Evolutionary conservation across 257 asterid species (phyloP), one percentile per base, ranked within the genome.

Genomic region (Primulina eburnea): DNA sequence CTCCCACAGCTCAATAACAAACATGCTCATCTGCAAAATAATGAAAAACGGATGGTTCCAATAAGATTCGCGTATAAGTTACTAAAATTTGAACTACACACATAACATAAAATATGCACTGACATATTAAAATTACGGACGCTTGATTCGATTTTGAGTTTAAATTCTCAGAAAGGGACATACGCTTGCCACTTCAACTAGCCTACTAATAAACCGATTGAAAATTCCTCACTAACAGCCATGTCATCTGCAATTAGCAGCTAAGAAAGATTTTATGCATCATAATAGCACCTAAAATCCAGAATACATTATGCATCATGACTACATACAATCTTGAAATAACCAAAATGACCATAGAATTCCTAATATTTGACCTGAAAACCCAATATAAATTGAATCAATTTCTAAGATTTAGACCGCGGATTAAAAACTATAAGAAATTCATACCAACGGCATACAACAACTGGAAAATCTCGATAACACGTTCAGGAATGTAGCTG

Each of bases 11-110:
- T 71, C 79, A 74, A 58, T 60, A 17, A 59, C 16, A 52, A 67
- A 79, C 77, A 81, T 71, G 66, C 77, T 81, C 92, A 84, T 84
- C 92, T 89, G 80, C 67, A 32, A 68, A 21, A 68, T 17, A 68
- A 12, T 56, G 63, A 60, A 34, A 33, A 64, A 40, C 20, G 38
- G 58, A 62, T 34, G 18, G 64, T 71, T 29, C 52, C 62, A n/a
- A 33, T 38, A 71, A 20, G 43, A 14, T 3, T 57, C 18, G 28
- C 62, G 29, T 0, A 33, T 20, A 67, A 67, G 0, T 40, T 35
- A 47, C 53, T 30, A 18, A 60, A 8, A 50, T 56, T 34, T 59
- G 32, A 29, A 20, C 34, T 2, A 59, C 28, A 24, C 52, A 10
- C 29, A 11, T 5, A 24, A 5, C n/a, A 71, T 33, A 57, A 50